Percentiles rank a stretch among this genome's conserved stretches.
phyloP scores from a whole-genome alignment of 495 filamentous ascomycete genomes.

The Penicillium fimorum region DNA sequence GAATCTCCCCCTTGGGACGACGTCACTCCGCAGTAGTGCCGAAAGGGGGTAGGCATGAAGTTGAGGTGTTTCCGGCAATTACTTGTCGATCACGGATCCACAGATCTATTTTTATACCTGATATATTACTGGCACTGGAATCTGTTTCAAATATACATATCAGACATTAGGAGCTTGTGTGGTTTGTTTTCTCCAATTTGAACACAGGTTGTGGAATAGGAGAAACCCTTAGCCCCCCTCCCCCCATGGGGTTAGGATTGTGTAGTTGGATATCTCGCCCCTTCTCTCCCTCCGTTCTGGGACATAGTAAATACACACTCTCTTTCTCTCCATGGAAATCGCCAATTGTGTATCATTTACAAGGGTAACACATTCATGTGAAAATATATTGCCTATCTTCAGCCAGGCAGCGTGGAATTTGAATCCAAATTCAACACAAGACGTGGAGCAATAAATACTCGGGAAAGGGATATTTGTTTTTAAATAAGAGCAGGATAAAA shows the following conservation, averaged over 20 bases:
- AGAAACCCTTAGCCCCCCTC: too few species aligned
- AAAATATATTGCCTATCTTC: neutral
- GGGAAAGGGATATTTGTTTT: neutral
- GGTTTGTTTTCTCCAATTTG: neutral
- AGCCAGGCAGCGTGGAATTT: neutral
- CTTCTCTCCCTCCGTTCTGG: too few species aligned
- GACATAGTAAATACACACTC: too few species aligned
- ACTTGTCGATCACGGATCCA: constrained; percentile 9
- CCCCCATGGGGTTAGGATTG: too few species aligned
- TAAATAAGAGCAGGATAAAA: neutral
- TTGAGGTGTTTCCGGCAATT: constrained; percentile 5
- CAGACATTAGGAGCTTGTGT: neutral
- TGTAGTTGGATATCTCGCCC: too few species aligned
- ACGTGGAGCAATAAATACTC: neutral
- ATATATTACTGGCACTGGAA: neutral
- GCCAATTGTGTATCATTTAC: too few species aligned
- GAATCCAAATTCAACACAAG: neutral
- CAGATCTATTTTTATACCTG: neutral
- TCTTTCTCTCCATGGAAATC: too few species aligned
- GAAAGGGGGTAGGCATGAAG: neutral
- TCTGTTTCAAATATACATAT: neutral
- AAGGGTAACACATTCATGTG: neutral
- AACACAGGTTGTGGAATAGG: neutral
- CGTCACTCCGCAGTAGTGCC: constrained; percentile 19
- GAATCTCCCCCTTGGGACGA: constrained; percentile 4